Percentiles rank a stretch among this genome's conserved stretches.
Evolutionary conservation across 2,329 filamentous ascomycete species (phyloP).

Genomic region (Colletotrichum lentis): DNA sequence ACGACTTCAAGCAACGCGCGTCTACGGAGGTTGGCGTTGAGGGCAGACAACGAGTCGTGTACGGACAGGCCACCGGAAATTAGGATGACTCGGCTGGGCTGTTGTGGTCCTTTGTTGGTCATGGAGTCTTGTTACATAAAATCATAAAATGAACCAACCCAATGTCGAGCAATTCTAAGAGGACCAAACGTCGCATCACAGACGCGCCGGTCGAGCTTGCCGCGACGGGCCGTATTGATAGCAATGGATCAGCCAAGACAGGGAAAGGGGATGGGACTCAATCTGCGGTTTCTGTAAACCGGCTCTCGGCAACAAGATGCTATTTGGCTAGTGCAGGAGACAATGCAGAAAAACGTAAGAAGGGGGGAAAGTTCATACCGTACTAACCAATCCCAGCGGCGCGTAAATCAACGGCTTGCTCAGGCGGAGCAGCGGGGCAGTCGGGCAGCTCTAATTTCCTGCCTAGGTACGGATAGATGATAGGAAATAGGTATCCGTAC

Average conservation of each 20-base stretch:
- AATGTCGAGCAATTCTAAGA: background rate
- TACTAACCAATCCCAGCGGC: background rate
- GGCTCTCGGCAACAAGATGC: background rate
- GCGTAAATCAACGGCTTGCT: background rate
- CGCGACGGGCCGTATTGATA: background rate
- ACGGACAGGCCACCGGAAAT: background rate
- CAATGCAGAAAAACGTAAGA: background rate
- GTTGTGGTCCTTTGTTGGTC: background rate
- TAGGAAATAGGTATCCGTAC: no score
- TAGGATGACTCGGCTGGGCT: background rate
- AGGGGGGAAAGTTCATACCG: no score
- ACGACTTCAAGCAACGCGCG: slow-evolving; percentile 3
- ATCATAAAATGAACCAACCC: background rate
- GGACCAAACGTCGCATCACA: background rate
- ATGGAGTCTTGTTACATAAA: background rate
- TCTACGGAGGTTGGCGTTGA: slow-evolving; percentile 6
- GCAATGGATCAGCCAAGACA: background rate
- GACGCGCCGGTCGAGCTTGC: slow-evolving; percentile 7
- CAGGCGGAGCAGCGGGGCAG: background rate
- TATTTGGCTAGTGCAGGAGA: slow-evolving; percentile 1
- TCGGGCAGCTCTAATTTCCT: no score
- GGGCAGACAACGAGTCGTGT: slow-evolving; percentile 2
- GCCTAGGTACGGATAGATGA: no score
- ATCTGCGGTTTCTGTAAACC: slow-evolving; percentile 23
- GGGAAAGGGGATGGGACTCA: background rate